These are phyloP conservation scores for Fusarium praegraminearum DNA, from an alignment of 2,329 filamentous ascomycete genomes.

Conservation along the genomic window DNA sequence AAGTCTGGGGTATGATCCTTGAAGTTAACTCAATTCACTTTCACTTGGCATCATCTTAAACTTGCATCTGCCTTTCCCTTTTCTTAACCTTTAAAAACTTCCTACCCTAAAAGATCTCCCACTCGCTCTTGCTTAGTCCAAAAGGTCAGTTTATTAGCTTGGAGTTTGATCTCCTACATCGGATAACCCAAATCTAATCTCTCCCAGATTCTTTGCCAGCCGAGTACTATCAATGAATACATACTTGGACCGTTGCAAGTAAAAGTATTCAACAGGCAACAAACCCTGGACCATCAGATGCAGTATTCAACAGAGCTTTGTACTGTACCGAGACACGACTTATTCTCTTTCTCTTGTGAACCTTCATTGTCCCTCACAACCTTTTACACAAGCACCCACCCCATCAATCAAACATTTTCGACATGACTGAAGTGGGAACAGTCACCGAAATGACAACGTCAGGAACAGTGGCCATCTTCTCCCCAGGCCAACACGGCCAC, in stretches of 20 bases:
- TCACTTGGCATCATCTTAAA: neutral
- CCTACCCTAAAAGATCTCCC: neutral
- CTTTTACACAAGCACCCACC: slow-evolving; percentile 1
- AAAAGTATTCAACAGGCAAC: neutral
- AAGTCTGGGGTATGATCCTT: neutral
- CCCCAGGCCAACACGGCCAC: slow-evolving; percentile 59
- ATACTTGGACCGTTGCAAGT: neutral
- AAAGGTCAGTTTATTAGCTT: slow-evolving; percentile 38
- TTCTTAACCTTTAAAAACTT: neutral
- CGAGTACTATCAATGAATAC: neutral
- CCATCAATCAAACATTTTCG: slow-evolving; percentile 1
- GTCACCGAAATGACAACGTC: slow-evolving; percentile 51
- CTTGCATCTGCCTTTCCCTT: neutral
- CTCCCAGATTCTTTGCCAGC: slow-evolving; percentile 14
- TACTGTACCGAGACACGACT: slow-evolving; percentile 14
- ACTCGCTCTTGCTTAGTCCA: neutral
- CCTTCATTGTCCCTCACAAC: neutral
- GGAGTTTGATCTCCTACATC: slow-evolving; percentile 31
- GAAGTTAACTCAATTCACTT: neutral
- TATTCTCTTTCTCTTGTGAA: slow-evolving; percentile 2
- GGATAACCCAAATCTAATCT: slow-evolving; percentile 27
- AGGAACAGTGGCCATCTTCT: slow-evolving; percentile 58
- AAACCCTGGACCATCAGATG: slow-evolving; percentile 2
- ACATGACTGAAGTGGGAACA: slow-evolving; percentile 50
- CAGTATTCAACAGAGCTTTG: slow-evolving; percentile 5